Percentiles rank a stretch among this genome's conserved stretches.
Conservation (phyloP, 768 basidiomycete genomes). For the Lanmaoa pseudosensibilis region DNA sequence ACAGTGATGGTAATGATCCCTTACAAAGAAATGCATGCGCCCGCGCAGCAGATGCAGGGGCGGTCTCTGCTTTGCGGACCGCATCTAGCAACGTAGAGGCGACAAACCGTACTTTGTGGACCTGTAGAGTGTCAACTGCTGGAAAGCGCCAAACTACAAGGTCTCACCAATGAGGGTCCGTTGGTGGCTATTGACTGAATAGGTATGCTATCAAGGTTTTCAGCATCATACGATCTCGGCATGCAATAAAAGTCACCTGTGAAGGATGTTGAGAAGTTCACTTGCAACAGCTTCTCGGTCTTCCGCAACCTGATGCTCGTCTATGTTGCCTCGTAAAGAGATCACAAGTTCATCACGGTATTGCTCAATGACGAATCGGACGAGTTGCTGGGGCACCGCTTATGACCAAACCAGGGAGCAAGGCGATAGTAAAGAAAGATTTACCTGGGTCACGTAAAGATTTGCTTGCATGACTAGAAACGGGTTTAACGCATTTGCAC, state of each 20-base stretch:
- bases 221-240: slow-evolving; percentile 2
- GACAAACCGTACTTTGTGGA: slow-evolving; percentile 91
- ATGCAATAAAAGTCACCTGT: slow-evolving; percentile 49
- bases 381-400: slow-evolving; percentile 68
- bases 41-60: slow-evolving; percentile 76
- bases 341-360: slow-evolving; percentile 83
- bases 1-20: slow-evolving; percentile 23
- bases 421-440: slow-evolving; percentile 10
- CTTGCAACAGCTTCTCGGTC: slow-evolving; percentile 84
- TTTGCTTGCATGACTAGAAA: slow-evolving; percentile 93
- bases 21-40: slow-evolving; percentile 86
- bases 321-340: slow-evolving; percentile 61
- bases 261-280: slow-evolving; percentile 82
- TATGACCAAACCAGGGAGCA: background rate
- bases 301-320: slow-evolving; percentile 65
- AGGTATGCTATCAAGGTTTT: slow-evolving; percentile 61
- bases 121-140: slow-evolving; percentile 40
- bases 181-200: slow-evolving; percentile 92
- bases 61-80: slow-evolving; percentile 76
- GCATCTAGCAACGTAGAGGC: slow-evolving; percentile 87
- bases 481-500: slow-evolving; percentile 83
- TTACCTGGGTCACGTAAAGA: slow-evolving; percentile 86
- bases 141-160: background rate
- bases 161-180: slow-evolving; percentile 69
- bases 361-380: slow-evolving; percentile 89